Evolutionary conservation across 805 yeast species (phyloP), one percentile per base, ranked within the genome.

Genomic region (Candida tibetensis): DNA sequence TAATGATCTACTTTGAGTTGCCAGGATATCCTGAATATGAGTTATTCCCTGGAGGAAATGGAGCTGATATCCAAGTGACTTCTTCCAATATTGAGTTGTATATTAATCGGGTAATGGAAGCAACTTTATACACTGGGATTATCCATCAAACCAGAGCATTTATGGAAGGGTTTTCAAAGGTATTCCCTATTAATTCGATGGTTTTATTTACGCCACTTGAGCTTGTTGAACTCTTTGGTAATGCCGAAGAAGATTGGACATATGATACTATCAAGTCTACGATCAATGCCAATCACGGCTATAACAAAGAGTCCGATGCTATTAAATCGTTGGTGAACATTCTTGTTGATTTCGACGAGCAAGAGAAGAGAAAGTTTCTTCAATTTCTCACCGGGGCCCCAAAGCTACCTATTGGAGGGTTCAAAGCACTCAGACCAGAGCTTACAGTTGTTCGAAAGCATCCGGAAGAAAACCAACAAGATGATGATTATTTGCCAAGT

Each of bases 301-400:
- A 84, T 53, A 74, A 77, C 3, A 73, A 75, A 51, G 90, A 82
- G 25, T 85, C 95, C 3, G 60, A 60, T 12, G 70, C 82, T 0
- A 77, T 91, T 3, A 73, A 71, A 41, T 69, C 74, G 39, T 62
- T 93, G 30, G 58, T 89, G n/a, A 69, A 70, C 25, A 69, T 86
- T 1, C 68, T 93, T 76, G 55, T 76, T 2, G 64, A 66, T 5
- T 82, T 89, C 44, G 54, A 61, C 21, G 48, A 49, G 2, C 56
- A 62, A 1, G 85, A 88, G 44, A 78, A 84, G 44, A 71, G 97
- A 26, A 62, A 71, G 23, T 91, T 91, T 53, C 62, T 89, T 32
- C 95, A 87, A 58, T 91, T 91, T 58, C 66, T 90, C 44, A 91
- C 98, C 0, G 98, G 98, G 0, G 80, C 96, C 1, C 96, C 98